Conservation (phyloP, 2,329 filamentous ascomycete species). For the Geosmithia putterillii region DNA sequence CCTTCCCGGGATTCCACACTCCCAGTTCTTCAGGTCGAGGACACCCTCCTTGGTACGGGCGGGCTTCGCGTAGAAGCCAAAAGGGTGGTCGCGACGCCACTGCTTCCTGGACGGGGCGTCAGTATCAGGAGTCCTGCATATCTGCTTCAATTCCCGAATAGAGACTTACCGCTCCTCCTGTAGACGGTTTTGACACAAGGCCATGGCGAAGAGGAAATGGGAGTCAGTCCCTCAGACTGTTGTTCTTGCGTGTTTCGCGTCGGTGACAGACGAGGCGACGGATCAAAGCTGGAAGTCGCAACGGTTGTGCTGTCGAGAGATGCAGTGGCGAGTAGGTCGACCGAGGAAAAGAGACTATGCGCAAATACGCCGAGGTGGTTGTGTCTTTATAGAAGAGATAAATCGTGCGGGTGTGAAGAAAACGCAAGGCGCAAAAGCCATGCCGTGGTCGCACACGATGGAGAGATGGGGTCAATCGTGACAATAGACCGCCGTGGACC, state of each 20-base stretch:
- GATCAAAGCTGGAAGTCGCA: neutral
- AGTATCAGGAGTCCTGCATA: too few species aligned
- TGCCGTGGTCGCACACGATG: neutral
- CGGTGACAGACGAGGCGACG: neutral
- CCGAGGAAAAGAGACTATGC: neutral
- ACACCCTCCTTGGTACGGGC: conserved; percentile 66
- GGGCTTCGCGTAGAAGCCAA: conserved; percentile 92
- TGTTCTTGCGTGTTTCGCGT: neutral
- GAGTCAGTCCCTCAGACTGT: neutral
- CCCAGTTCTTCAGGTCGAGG: conserved; percentile 89
- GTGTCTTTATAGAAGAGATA: neutral
- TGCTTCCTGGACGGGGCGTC: conserved; percentile 55
- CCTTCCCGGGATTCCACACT: conserved; percentile 92
- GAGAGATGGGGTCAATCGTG: too few species aligned
- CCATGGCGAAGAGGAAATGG: conserved; percentile 41
- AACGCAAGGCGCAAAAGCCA: neutral
- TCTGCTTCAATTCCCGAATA: neutral
- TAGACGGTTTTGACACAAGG: conserved; percentile 76
- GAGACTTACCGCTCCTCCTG: conserved; percentile 72
- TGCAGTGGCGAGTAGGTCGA: too few species aligned
- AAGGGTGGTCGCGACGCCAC: conserved; percentile 94
- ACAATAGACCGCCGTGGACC: neutral
- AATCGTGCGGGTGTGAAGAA: too few species aligned
- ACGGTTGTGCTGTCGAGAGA: too few species aligned
- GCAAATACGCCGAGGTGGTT: neutral